phyloP scores from a whole-genome alignment of 108 stramenopile genomes.

The Skeletonema costatum region DNA sequence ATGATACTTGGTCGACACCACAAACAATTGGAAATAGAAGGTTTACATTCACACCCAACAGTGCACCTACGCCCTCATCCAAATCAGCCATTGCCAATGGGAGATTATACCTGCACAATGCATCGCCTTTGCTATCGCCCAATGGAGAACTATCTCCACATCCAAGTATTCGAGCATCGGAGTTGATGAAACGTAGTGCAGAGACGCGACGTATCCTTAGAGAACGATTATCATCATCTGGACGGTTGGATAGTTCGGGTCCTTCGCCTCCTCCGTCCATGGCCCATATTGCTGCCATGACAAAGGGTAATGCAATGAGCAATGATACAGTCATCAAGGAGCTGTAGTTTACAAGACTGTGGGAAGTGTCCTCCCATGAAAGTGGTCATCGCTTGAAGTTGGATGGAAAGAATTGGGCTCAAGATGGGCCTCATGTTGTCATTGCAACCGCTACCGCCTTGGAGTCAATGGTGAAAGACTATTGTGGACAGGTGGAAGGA shows the following conservation, averaged over 20 bases:
- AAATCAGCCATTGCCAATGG: constrained; percentile 40
- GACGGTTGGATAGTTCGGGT: not conserved
- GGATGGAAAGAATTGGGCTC: constrained; percentile 57
- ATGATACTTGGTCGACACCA: not conserved
- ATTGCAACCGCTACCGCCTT: constrained; percentile 41
- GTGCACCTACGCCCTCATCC: constrained; percentile 7
- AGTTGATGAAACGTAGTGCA: constrained; percentile 39
- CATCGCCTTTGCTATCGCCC: not conserved
- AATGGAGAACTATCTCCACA: constrained; percentile 20
- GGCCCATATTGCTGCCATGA: not conserved
- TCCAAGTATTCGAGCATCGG: constrained; percentile 18
- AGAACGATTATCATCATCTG: constrained; percentile 19
- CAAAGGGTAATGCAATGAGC: not conserved
- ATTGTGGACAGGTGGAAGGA: constrained; percentile 73
- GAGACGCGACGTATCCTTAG: constrained; percentile 37
- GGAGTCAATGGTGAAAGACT: constrained; percentile 70
- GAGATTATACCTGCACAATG: constrained; percentile 20
- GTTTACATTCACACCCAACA: not conserved
- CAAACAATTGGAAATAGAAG: not conserved
- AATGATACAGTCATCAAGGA: constrained; percentile 40
- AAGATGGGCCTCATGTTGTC: not conserved
- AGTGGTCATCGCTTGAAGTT: constrained; percentile 70
- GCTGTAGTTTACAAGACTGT: constrained; percentile 43
- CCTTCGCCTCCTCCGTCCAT: constrained; percentile 12
- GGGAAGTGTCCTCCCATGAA: constrained; percentile 52